Evolutionary conservation across 2,329 filamentous ascomycete genomes (phyloP), one percentile per base, ranked within the genome.

Genomic region (Lachnellula cervina): DNA sequence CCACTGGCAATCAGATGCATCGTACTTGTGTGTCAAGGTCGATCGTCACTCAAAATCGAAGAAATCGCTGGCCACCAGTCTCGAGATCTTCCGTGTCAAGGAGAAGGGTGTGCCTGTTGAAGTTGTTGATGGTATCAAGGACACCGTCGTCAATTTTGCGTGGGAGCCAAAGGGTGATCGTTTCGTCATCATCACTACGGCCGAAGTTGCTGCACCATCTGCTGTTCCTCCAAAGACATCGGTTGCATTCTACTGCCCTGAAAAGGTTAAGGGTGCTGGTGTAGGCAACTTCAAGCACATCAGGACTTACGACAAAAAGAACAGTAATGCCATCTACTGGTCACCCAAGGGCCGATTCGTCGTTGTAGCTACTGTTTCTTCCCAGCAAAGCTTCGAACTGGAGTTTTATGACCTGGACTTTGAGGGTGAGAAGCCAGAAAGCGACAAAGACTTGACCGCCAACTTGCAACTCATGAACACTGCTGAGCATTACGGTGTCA

Each of bases 281-380:
- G 80, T 89, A 35, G 94, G 94, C 62, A 97, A 96, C 80, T 99
- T 97, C 82, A 95, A 93, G 79, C 90, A 95, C 71, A 86, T 97
- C 64, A 86, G 91, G 61, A 97, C 92, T 8, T 80, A 96, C 54
- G 94, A 99, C 68, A 97, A 97, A 85, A 97, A 97, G 85, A 97
- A 95, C 77, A 96, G 89, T 82, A 99, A 99, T 70, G 92, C 90
- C 63, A 99, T 99, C 70, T 97, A 97, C 84, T 99, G 94, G 94
- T 96, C 91, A 19, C 94, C 94, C 23, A 90, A 87, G 73, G 94
- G 94, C 52, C 87, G 94, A 49, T 99, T 99, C 69, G 93, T 97
- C 38, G 87, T 97, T 47, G 85, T 99, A 54, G 94, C 91, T 52
- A 95, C 94, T 11, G 90, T 99, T 52, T 85, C 89, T 74, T 97